Percentiles rank a stretch among this genome's conserved stretches.
These are phyloP conservation scores for Hypoxylon sp. DNA, from an alignment of 2,329 filamentous ascomycete genomes.

Conservation along the genomic window DNA sequence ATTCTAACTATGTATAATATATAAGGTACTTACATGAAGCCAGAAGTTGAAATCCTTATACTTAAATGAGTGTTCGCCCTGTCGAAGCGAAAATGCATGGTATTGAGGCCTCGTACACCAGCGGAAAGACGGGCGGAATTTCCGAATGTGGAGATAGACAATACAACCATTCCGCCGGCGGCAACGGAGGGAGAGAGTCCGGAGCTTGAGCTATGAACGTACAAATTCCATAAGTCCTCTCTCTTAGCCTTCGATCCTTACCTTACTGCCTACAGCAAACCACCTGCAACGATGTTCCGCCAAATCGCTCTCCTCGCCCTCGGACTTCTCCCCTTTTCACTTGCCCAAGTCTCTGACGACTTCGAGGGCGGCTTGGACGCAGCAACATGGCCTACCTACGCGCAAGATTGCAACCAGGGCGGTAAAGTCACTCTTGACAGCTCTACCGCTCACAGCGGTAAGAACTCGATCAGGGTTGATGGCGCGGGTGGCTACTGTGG, in stretches of 20 bases:
- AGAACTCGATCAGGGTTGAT: constrained; percentile 66
- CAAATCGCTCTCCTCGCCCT: constrained; percentile 61
- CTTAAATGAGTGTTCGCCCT: constrained; percentile 5
- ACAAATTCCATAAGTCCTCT: constrained; percentile 36
- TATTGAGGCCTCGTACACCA: neutral
- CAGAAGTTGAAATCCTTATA: neutral
- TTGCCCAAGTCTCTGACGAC: constrained; percentile 67
- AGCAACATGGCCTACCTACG: constrained; percentile 70
- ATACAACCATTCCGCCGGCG: constrained; percentile 9
- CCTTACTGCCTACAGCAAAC: constrained; percentile 1
- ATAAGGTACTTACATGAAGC: too few species aligned
- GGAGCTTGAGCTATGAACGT: constrained; percentile 37
- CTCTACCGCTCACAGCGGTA: constrained; percentile 67
- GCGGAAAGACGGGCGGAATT: neutral
- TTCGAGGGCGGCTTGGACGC: constrained; percentile 72
- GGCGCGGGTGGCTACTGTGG: constrained; percentile 68
- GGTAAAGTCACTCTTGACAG: constrained; percentile 69
- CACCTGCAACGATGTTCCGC: constrained; percentile 56
- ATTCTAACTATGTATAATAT: too few species aligned
- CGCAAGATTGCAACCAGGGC: constrained; percentile 71
- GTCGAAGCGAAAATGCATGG: constrained; percentile 13
- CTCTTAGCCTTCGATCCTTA: constrained; percentile 1
- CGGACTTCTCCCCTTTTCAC: constrained; percentile 60
- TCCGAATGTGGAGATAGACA: constrained; percentile 13
- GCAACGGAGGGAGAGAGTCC: constrained; percentile 42